Percentiles rank a stretch among this genome's conserved stretches.
Evolutionary conservation across 176 grass and related monocot species (phyloP).

Genomic region (Cymbopogon citratus): DNA sequence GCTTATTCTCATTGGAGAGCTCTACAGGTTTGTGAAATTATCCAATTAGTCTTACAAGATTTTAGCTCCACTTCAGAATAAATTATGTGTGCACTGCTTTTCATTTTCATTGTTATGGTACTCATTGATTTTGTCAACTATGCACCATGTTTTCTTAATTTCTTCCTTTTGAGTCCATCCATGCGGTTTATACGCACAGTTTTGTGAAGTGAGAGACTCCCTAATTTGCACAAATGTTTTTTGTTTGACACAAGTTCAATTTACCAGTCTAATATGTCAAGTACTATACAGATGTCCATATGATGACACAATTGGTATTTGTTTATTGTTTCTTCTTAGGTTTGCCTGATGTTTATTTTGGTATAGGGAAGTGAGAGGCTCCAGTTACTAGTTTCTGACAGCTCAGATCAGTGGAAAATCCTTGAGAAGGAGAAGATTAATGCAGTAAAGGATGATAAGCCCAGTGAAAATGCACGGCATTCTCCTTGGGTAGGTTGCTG

Average conservation of each 20-base stretch:
- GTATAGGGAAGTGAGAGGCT: constrained; percentile 90
- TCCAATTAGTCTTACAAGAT: background rate
- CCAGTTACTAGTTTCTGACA: constrained; percentile 66
- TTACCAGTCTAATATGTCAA: constrained; percentile 10
- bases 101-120: background rate
- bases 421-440: constrained; percentile 28
- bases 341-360: constrained; percentile 29
- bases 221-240: background rate
- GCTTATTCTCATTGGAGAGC: constrained; percentile 97
- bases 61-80: background rate
- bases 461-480: constrained; percentile 7
- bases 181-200: background rate
- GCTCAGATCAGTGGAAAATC: constrained; percentile 37
- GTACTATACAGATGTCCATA: background rate
- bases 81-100: background rate
- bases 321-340: background rate
- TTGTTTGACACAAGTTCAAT: background rate
- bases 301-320: background rate
- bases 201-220: background rate
- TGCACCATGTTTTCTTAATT: background rate
- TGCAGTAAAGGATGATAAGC: constrained; percentile 8
- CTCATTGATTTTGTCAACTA: background rate
- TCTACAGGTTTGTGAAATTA: constrained; percentile 63
- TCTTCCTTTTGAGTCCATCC: background rate
- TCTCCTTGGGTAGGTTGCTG: constrained; percentile 63